Evolutionary conservation across 768 basidiomycete genomes (phyloP).

Genomic region (Lyophyllum decastes): DNA sequence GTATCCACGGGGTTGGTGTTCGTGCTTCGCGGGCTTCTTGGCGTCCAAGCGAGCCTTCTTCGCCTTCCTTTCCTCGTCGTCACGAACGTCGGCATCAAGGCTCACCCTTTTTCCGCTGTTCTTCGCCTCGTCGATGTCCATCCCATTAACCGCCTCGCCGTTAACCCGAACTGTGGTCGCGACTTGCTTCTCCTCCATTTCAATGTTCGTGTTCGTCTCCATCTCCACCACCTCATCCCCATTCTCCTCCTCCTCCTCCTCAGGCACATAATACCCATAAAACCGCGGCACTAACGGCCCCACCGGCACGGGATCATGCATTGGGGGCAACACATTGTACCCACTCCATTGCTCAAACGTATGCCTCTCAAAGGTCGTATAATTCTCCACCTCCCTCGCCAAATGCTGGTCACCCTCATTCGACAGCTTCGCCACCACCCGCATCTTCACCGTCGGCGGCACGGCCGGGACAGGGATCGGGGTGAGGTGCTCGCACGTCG

Average conservation of each 20-base stretch:
- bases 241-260: slow-evolving; percentile 1
- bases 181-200: neutral
- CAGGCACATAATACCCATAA: slow-evolving; percentile 57
- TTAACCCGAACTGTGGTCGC: too few species aligned
- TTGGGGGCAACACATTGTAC: slow-evolving; percentile 41
- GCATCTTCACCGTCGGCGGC: slow-evolving; percentile 38
- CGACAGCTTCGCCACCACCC: slow-evolving; percentile 49
- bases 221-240: slow-evolving; percentile 2
- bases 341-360: slow-evolving; percentile 54
- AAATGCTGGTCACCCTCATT: slow-evolving; percentile 38
- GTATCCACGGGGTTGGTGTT: slow-evolving; percentile 14
- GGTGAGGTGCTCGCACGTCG: slow-evolving; percentile 31
- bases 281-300: slow-evolving; percentile 61
- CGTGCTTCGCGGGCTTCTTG: neutral
- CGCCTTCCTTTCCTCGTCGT: too few species aligned
- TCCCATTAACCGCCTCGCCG: neutral
- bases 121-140: neutral
- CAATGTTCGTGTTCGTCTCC: neutral
- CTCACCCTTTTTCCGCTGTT: too few species aligned
- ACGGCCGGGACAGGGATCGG: slow-evolving; percentile 10
- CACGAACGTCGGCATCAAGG: too few species aligned
- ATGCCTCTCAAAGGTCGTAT: slow-evolving; percentile 44
- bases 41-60: neutral
- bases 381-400: slow-evolving; percentile 40
- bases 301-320: slow-evolving; percentile 46